Percentiles rank a stretch among this genome's conserved stretches.
Evolutionary conservation across 1,284 basidiomycete genomes (phyloP).

Genomic region (Cutaneotrichosporon dermatis): DNA sequence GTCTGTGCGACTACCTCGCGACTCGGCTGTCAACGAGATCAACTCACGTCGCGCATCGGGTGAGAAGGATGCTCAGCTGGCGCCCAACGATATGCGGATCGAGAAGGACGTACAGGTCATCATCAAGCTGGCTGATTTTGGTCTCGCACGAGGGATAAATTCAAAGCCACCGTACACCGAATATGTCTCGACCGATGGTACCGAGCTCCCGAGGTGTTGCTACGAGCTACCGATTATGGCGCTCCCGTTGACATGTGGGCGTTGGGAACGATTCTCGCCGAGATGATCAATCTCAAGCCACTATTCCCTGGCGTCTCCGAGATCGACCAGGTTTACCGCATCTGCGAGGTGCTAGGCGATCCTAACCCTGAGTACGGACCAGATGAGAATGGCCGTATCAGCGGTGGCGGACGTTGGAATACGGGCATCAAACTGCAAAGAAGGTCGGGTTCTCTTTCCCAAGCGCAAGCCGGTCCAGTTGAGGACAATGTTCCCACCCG

Average conservation of each 20-base stretch:
- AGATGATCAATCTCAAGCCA: constrained; percentile 89
- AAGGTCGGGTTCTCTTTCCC: constrained; percentile 81
- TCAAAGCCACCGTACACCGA: constrained; percentile 84
- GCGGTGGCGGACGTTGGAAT: constrained; percentile 85
- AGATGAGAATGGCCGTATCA: constrained; percentile 62
- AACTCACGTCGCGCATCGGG: constrained; percentile 23
- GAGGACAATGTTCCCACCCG: constrained; percentile 70
- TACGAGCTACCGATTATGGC: constrained; percentile 89
- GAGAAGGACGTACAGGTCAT: constrained; percentile 95
- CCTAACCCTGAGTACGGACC: constrained; percentile 76
- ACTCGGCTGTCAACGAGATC: constrained; percentile 33
- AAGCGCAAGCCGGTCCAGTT: constrained; percentile 77
- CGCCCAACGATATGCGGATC: constrained; percentile 4
- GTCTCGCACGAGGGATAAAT: constrained; percentile 83
- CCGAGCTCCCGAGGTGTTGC: constrained; percentile 92
- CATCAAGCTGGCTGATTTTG: constrained; percentile 98
- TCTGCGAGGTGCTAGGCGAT: constrained; percentile 86
- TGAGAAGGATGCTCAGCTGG: constrained; percentile 1
- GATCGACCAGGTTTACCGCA: constrained; percentile 85
- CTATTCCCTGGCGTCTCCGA: constrained; percentile 97
- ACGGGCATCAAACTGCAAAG: constrained; percentile 69
- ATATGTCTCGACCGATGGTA: constrained; percentile 99
- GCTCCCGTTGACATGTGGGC: constrained; percentile 99
- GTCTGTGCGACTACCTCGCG: constrained; percentile 87
- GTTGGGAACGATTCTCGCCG: constrained; percentile 94